Base-by-base conservation (phyloP, 2,329 filamentous ascomycete genomes). In the Fusarium protoensiforme region DNA sequence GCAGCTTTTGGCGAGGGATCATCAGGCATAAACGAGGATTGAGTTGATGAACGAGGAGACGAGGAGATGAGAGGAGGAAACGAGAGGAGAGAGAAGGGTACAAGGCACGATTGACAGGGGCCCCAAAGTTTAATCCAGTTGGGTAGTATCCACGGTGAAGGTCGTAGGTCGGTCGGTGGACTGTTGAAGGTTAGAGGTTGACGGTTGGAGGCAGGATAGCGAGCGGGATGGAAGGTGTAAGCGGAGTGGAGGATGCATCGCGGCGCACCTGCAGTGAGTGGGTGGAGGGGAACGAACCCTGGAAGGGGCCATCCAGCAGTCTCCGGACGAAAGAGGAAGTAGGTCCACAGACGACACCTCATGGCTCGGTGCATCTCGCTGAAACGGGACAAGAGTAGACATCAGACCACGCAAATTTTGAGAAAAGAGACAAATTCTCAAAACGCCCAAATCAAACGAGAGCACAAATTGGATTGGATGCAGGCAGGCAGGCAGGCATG, bases 241-340 rank as follows among this genome's bases (percentile, higher is more conserved):
- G 62, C 35, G 64, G 71, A 65, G 39, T 61, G 60, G 46, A 51
- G 46, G 46, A 51, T 31, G 46, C 46, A 20, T 29, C 46, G 27
- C 27, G 24, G 27, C 18, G 27, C 27, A 31, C 24, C 46, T 51
- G 46, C 46, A 46, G 41, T 51, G 27, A 31, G 46, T 51, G 27
- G 46, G 46, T 51, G 56, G 71, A 66, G 24, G 71, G 71, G 60
- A 56, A 65, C 39, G 46, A 51, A 51, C 46, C 46, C n/a, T 57
- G 62, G 65, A 67, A 61, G 61, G 63, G 65, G 62, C 43, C 35
- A 38, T 54, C 64, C 56, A 56, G 48, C 65, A 76, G 73, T 72
- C 64, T 59, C 62, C 39, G 53, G 74, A 75, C 76, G n/a, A 77
- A 78, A 78, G 58, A 41, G 76, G 76, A 76, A 78, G 64, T 76